Percentiles rank a stretch among this genome's conserved stretches.
phyloP scores from a whole-genome alignment of 768 basidiomycete species.

The Thelephora ganbajun region DNA sequence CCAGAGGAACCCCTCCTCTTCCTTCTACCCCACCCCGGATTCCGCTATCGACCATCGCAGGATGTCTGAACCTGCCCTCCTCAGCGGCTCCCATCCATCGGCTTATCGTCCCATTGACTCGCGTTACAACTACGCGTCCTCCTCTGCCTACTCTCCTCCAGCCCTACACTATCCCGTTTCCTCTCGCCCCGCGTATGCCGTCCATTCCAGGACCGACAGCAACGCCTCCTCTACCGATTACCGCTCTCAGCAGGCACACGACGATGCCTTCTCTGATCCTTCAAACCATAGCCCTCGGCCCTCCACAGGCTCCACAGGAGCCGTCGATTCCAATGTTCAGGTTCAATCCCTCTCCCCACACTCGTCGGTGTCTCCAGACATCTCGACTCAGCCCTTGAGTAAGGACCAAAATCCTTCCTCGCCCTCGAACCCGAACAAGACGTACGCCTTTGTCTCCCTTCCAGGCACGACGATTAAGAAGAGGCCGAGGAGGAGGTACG shows the following conservation, averaged over 20 bases:
- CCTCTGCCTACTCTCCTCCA: not conserved
- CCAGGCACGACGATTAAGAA: constrained; percentile 75
- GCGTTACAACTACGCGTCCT: constrained; percentile 4
- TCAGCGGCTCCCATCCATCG: constrained; percentile 18
- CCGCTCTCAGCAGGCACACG: not conserved
- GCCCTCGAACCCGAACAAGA: constrained; percentile 35
- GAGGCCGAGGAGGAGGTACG: constrained; percentile 74
- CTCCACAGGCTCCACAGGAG: not conserved
- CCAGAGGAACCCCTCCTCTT: not conserved
- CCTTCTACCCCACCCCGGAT: constrained; percentile 14
- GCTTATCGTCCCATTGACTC: not conserved
- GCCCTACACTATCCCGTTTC: constrained; percentile 6
- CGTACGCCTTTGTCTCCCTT: constrained; percentile 70
- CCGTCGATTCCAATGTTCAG: not conserved
- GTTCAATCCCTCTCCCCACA: constrained; percentile 1
- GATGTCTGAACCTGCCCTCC: constrained; percentile 53
- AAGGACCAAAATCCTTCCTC: constrained; percentile 10
- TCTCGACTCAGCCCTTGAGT: not conserved
- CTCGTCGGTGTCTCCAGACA: not conserved
- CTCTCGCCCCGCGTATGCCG: constrained; percentile 1
- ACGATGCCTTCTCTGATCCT: not conserved
- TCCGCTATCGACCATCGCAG: constrained; percentile 32
- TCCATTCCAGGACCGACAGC: constrained; percentile 5
- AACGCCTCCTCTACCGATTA: not conserved
- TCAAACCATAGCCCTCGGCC: not conserved